Evolutionary conservation across 73 alveolate species (phyloP).

Genomic region (Blepharisma japonicum): DNA sequence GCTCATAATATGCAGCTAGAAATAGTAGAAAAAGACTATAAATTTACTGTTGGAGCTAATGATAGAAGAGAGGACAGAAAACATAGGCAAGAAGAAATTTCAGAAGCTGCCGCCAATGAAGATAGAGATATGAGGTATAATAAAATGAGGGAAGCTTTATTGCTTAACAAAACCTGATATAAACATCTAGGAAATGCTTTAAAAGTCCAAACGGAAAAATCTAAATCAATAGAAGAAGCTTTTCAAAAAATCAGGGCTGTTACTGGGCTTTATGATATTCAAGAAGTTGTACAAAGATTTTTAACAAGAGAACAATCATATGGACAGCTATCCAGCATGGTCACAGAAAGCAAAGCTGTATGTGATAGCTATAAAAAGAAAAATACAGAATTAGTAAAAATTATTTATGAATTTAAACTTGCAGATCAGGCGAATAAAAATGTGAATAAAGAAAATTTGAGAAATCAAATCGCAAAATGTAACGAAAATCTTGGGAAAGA

Average conservation of each 20-base stretch:
- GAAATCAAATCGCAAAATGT: neutral
- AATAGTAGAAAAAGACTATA: slow-evolving; percentile 40
- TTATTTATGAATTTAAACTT: neutral
- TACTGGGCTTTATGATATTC: slow-evolving; percentile 41
- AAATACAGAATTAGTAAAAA: slow-evolving; percentile 23
- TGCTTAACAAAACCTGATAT: slow-evolving; percentile 52
- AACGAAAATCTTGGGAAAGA: neutral
- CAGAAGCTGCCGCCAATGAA: slow-evolving; percentile 74
- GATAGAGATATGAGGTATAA: slow-evolving; percentile 56
- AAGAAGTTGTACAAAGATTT: slow-evolving; percentile 59
- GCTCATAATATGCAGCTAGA: slow-evolving; percentile 45
- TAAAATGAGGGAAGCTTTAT: slow-evolving; percentile 55
- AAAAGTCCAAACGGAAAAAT: slow-evolving; percentile 57
- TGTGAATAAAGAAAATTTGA: neutral
- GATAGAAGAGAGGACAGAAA: slow-evolving; percentile 53
- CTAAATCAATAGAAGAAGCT: slow-evolving; percentile 60
- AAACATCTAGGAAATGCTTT: slow-evolving; percentile 55
- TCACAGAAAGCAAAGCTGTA: slow-evolving; percentile 2
- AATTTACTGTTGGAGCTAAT: slow-evolving; percentile 48
- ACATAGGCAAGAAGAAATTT: slow-evolving; percentile 52
- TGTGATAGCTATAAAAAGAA: neutral
- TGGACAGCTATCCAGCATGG: slow-evolving; percentile 36
- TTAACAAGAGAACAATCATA: slow-evolving; percentile 64
- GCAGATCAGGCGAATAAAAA: neutral
- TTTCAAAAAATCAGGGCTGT: slow-evolving; percentile 52